These are phyloP conservation scores for Larix kaempferi DNA, from an alignment of 75 land plant genomes.

Conservation along the genomic window DNA sequence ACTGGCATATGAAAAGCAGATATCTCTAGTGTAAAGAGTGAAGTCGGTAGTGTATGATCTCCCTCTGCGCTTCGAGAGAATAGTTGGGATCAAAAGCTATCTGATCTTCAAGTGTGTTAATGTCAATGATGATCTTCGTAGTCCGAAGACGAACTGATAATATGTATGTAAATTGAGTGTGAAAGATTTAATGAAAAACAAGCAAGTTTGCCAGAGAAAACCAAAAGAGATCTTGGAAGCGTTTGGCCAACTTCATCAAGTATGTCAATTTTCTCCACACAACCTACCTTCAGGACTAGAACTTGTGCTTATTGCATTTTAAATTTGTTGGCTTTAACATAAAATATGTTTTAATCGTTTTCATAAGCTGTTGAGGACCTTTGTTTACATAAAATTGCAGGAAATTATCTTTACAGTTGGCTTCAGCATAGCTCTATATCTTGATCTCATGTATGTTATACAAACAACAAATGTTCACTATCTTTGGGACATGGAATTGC, in stretches of 20 bases:
- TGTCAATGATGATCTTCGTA: no score
- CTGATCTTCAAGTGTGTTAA: no score
- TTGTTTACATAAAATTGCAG: slow-evolving; percentile 95
- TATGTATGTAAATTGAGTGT: no score
- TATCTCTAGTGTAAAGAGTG: no score
- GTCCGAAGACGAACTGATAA: no score
- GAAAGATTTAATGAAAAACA: no score
- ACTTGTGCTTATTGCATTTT: neutral
- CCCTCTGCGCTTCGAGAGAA: no score
- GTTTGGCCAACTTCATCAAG: slow-evolving; percentile 96
- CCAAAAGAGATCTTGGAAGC: no score
- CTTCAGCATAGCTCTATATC: slow-evolving; percentile 93
- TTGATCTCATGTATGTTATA: slow-evolving; percentile 97
- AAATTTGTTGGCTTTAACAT: neutral
- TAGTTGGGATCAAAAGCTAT: no score
- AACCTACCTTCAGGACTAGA: neutral
- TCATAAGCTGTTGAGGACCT: slow-evolving; percentile 87
- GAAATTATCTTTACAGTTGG: slow-evolving; percentile 77
- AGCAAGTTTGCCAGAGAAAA: no score
- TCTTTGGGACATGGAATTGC: slow-evolving; percentile 99
- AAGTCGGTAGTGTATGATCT: no score
- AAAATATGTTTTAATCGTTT: slow-evolving; percentile 1
- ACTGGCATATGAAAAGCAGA: no score
- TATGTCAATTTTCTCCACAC: slow-evolving; percentile 4
- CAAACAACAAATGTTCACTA: slow-evolving; percentile 85